Evolutionary conservation across 306 rosid genomes (phyloP).

Genomic region (Oxytropis ochrocephala): DNA sequence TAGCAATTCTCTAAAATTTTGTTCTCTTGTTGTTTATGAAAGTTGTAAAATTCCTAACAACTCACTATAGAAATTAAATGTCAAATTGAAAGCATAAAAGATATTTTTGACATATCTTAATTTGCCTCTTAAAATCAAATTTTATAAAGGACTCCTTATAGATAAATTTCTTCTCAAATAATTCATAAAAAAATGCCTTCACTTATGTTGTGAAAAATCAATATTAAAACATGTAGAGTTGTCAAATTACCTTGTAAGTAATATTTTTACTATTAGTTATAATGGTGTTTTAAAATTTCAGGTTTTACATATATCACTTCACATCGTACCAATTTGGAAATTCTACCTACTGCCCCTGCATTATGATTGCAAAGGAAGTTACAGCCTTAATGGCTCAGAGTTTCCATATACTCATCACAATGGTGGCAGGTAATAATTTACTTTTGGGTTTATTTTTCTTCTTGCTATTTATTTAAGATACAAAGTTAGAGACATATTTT

Average conservation of each 20-base stretch:
- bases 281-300: background rate
- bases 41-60: background rate
- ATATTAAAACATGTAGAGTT: too few relatives aligned
- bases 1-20: conserved; percentile 69
- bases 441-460: background rate
- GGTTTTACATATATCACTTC: background rate
- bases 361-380: background rate
- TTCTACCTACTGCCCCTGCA: background rate
- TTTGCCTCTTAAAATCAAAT: conserved; percentile 85
- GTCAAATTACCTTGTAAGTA: too few relatives aligned
- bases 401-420: background rate
- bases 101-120: conserved; percentile 75
- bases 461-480: background rate
- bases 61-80: background rate
- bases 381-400: background rate
- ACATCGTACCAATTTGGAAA: background rate
- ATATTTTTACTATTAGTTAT: too few relatives aligned
- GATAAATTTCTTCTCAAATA: too few relatives aligned
- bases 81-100: conserved; percentile 8
- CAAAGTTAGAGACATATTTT: background rate
- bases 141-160: conserved; percentile 72
- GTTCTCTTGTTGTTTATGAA: conserved; percentile 71
- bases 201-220: too few relatives aligned
- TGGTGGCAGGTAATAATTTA: background rate
- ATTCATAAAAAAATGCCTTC: too few relatives aligned